Conservation (phyloP, 1,139 yeast species). For the Yamadazyma triangularis region DNA sequence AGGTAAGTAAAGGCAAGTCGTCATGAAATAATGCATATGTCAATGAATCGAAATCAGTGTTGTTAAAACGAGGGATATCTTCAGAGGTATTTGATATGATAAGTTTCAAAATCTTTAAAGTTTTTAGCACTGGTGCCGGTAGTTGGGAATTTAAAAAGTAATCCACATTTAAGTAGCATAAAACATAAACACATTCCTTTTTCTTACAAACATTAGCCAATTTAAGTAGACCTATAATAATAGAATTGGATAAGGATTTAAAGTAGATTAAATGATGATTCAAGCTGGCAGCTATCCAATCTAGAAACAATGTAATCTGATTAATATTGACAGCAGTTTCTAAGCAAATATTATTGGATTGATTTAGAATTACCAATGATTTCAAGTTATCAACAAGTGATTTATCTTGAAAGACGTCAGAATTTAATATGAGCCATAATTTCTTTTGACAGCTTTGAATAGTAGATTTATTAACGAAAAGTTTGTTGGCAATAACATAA, state of each 20-base stretch:
- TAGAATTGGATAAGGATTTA: slow-evolving; percentile 14
- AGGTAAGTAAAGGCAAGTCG: slow-evolving; percentile 3
- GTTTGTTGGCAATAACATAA: slow-evolving; percentile 29
- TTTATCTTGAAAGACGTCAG: slow-evolving; percentile 5
- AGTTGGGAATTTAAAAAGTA: slow-evolving; percentile 4
- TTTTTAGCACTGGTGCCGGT: slow-evolving; percentile 3
- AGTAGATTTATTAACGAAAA: slow-evolving; percentile 22
- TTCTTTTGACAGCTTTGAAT: slow-evolving; percentile 31
- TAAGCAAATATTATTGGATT: slow-evolving; percentile 25
- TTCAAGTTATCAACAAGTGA: slow-evolving; percentile 20
- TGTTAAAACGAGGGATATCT: not conserved
- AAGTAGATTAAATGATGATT: slow-evolving; percentile 4
- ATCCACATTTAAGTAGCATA: slow-evolving; percentile 7
- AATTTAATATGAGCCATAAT: slow-evolving; percentile 28
- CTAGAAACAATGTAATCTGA: slow-evolving; percentile 22
- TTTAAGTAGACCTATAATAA: slow-evolving; percentile 21
- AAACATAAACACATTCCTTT: slow-evolving; percentile 7
- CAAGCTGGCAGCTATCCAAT: slow-evolving; percentile 26
- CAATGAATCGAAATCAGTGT: not conserved
- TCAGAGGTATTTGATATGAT: not conserved
- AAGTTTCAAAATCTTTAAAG: slow-evolving; percentile 2
- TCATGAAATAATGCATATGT: not conserved
- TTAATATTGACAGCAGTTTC: slow-evolving; percentile 25
- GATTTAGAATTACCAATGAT: slow-evolving; percentile 27
- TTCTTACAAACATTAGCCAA: slow-evolving; percentile 18